A percentile compares a stretch with the other conserved stretches of the same genome.
Conservation (phyloP, 495 filamentous ascomycete species). For the Penicillium cosmopolitanum region DNA sequence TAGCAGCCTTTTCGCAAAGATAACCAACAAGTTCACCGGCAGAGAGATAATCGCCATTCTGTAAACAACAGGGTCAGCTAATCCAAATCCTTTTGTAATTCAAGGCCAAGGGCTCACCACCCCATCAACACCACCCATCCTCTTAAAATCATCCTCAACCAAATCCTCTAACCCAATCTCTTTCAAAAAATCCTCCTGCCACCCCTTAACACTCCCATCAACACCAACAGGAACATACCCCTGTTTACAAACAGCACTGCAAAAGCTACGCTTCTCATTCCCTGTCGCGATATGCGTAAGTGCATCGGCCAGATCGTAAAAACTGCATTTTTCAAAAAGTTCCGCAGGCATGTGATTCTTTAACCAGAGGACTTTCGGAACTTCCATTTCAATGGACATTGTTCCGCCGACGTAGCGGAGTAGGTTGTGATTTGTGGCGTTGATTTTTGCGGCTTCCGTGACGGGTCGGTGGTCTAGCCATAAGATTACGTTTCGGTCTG, state of each 20-base stretch:
- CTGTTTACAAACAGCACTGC: constrained; percentile 93
- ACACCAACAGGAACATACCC: constrained; percentile 94
- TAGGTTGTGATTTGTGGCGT: constrained; percentile 88
- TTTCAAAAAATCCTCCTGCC: constrained; percentile 91
- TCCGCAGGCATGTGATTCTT: constrained; percentile 98
- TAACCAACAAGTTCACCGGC: constrained; percentile 88
- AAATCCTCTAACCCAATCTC: constrained; percentile 84
- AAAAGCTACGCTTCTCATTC: constrained; percentile 87
- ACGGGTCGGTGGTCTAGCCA: constrained; percentile 94
- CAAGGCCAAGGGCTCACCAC: constrained; percentile 69
- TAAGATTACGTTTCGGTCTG: constrained; percentile 86
- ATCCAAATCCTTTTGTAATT: background rate
- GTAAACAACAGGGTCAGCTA: background rate
- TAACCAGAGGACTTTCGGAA: constrained; percentile 95
- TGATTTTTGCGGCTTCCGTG: constrained; percentile 87
- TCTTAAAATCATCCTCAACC: constrained; percentile 80
- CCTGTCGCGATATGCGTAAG: constrained; percentile 96
- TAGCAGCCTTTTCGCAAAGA: constrained; percentile 79
- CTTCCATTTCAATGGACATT: constrained; percentile 99
- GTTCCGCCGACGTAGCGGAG: constrained; percentile 93
- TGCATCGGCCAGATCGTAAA: constrained; percentile 93
- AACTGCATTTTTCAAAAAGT: constrained; percentile 88
- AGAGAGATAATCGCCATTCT: constrained; percentile 90
- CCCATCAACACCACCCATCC: constrained; percentile 90
- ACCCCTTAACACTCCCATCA: constrained; percentile 96